Evolutionary conservation across 1,284 basidiomycete genomes (phyloP).

Genomic region (Papiliotrema nemorosa): DNA sequence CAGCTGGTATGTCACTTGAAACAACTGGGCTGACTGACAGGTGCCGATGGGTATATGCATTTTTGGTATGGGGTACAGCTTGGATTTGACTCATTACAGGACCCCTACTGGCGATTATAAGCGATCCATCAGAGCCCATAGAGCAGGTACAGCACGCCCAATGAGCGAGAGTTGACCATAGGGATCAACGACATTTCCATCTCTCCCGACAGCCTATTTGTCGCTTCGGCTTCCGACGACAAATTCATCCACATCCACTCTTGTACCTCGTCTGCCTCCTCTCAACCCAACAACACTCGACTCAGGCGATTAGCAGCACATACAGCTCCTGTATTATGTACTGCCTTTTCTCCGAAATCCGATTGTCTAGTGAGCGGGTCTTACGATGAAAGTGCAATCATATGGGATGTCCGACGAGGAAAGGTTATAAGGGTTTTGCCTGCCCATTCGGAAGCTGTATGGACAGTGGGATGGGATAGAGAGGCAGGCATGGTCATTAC

Average conservation of each 20-base stretch:
- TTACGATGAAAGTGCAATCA: conserved; percentile 88
- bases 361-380: conserved; percentile 88
- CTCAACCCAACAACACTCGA: conserved; percentile 8
- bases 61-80: conserved; percentile 27
- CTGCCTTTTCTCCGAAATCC: conserved; percentile 83
- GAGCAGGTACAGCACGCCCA: conserved; percentile 20
- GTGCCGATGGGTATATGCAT: conserved; percentile 48
- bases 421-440: conserved; percentile 75
- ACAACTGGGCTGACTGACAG: conserved; percentile 13
- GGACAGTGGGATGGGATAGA: conserved; percentile 84
- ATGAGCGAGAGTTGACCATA: conserved; percentile 6
- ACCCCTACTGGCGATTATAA: conserved; percentile 32
- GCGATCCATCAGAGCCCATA: conserved; percentile 26
- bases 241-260: conserved; percentile 68
- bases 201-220: conserved; percentile 71
- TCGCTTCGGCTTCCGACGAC: conserved; percentile 89
- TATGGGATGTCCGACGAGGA: conserved; percentile 92
- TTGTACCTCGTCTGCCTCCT: not conserved
- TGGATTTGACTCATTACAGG: conserved; percentile 19
- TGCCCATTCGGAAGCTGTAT: conserved; percentile 96
- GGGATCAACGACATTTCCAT: conserved; percentile 87
- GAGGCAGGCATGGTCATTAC: conserved; percentile 93
- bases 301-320: conserved; percentile 67
- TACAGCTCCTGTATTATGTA: conserved; percentile 89
- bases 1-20: conserved; percentile 36